A percentile compares a stretch with the other conserved stretches of the same genome.
Conservation (phyloP, 1,284 basidiomycete species). For the Pterula multifida region DNA sequence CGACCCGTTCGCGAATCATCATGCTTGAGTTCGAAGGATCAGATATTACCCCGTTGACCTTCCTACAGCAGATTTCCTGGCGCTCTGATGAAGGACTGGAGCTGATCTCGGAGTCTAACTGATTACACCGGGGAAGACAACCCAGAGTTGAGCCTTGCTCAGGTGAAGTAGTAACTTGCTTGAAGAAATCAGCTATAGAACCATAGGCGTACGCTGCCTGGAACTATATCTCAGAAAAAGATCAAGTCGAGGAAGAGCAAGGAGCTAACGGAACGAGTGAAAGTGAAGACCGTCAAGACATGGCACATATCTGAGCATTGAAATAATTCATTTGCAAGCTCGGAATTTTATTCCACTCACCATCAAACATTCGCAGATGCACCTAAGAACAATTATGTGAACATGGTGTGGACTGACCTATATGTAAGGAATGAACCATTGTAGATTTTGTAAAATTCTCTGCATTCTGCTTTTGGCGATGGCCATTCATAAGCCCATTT, state of each 20-base stretch:
- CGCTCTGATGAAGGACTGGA: slow-evolving; percentile 6
- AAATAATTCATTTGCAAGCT: not conserved
- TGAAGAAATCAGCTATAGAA: slow-evolving; percentile 43
- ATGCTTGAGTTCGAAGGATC: slow-evolving; percentile 14
- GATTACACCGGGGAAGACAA: slow-evolving; percentile 18
- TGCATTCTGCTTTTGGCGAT: slow-evolving; percentile 39
- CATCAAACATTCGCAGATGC: slow-evolving; percentile 65
- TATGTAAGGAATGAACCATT: slow-evolving; percentile 28
- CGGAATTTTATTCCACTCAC: slow-evolving; percentile 15
- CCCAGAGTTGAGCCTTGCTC: slow-evolving; percentile 17
- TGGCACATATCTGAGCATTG: slow-evolving; percentile 42
- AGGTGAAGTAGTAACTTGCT: slow-evolving; percentile 29
- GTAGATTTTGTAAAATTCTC: slow-evolving; percentile 55
- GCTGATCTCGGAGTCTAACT: slow-evolving; percentile 34
- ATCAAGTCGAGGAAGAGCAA: not conserved
- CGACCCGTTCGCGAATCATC: slow-evolving; percentile 72
- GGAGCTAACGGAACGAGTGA: slow-evolving; percentile 41
- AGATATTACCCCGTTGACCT: not conserved
- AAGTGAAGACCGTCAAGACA: slow-evolving; percentile 61
- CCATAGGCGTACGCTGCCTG: slow-evolving; percentile 48
- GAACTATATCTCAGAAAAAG: not conserved
- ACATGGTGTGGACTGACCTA: not conserved
- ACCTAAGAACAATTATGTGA: slow-evolving; percentile 26
- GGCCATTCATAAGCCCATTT: slow-evolving; percentile 37
- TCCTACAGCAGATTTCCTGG: not conserved